phyloP scores from a whole-genome alignment of 495 filamentous ascomycete genomes.

The Chaetomium cochliodes region DNA sequence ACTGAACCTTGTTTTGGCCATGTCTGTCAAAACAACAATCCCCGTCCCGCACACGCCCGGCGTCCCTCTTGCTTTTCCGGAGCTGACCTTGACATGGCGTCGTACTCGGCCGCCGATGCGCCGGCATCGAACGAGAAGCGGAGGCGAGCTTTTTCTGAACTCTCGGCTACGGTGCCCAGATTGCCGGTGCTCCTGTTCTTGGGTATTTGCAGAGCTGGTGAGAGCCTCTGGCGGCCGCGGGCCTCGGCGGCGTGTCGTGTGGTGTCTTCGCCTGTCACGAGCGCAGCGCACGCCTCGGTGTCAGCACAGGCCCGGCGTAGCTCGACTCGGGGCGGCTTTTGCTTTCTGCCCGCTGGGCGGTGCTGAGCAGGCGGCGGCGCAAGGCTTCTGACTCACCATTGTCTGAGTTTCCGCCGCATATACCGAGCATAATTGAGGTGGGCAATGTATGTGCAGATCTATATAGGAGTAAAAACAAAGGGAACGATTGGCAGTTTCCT shows the following conservation, averaged over 20 bases:
- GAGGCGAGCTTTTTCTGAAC: constrained; percentile 45
- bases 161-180: constrained; percentile 49
- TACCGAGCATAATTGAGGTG: constrained; percentile 50
- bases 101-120: constrained; percentile 48
- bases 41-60: constrained; percentile 3
- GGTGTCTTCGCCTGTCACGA: constrained; percentile 43
- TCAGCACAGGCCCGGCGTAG: constrained; percentile 25
- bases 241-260: constrained; percentile 40
- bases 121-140: constrained; percentile 59
- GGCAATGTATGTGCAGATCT: constrained; percentile 2
- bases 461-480: constrained; percentile 10
- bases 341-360: constrained; percentile 2
- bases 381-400: constrained; percentile 41
- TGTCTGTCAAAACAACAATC: background rate
- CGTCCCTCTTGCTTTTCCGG: background rate
- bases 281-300: constrained; percentile 18
- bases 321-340: background rate
- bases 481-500: constrained; percentile 11
- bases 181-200: constrained; percentile 65
- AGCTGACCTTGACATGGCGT: constrained; percentile 53
- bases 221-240: constrained; percentile 35
- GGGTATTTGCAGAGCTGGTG: constrained; percentile 51
- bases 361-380: background rate
- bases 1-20: constrained; percentile 23
- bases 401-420: constrained; percentile 48